phyloP scores from a whole-genome alignment of 306 rosid species.

The Inga laurina region DNA sequence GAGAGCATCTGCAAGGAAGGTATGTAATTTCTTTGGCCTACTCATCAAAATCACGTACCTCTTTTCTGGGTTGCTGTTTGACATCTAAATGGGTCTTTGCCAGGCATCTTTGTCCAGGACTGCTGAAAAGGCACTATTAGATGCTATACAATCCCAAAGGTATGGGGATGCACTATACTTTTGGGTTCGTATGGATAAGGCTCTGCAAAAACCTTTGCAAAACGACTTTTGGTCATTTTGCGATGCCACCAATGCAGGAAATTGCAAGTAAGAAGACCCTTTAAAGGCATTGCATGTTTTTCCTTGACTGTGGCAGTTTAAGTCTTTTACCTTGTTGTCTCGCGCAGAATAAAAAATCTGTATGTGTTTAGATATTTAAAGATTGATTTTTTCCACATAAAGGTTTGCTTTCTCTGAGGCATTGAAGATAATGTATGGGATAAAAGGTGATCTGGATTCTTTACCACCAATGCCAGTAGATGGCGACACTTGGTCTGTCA shows the following conservation, averaged over 20 bases:
- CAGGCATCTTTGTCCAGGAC: slow-evolving; percentile 81
- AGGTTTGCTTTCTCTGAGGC: slow-evolving; percentile 87
- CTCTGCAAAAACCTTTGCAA: slow-evolving; percentile 62
- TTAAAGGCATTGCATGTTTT: not conserved
- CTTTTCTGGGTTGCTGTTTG: slow-evolving; percentile 9
- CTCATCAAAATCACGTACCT: not conserved
- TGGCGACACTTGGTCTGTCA: slow-evolving; percentile 88
- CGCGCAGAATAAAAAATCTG: not conserved
- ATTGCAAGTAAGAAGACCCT: slow-evolving; percentile 83
- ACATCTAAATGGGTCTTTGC: slow-evolving; percentile 37
- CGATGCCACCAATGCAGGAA: slow-evolving; percentile 87
- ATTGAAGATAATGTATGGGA: slow-evolving; percentile 78
- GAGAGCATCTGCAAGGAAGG: slow-evolving; percentile 97
- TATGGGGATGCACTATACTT: slow-evolving; percentile 91
- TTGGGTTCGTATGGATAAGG: slow-evolving; percentile 89
- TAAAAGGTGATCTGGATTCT: slow-evolving; percentile 47
- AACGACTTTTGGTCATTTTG: slow-evolving; percentile 96
- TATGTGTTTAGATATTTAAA: slow-evolving; percentile 4
- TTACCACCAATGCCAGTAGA: slow-evolving; percentile 88
- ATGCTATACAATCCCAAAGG: slow-evolving; percentile 63
- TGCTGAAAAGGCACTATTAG: slow-evolving; percentile 78
- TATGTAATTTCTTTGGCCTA: slow-evolving; percentile 27
- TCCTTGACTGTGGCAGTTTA: slow-evolving; percentile 13
- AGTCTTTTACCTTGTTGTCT: not conserved
- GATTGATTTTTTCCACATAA: slow-evolving; percentile 26